phyloP scores from a whole-genome alignment of 768 basidiomycete genomes.

The Lentinula edodes region DNA sequence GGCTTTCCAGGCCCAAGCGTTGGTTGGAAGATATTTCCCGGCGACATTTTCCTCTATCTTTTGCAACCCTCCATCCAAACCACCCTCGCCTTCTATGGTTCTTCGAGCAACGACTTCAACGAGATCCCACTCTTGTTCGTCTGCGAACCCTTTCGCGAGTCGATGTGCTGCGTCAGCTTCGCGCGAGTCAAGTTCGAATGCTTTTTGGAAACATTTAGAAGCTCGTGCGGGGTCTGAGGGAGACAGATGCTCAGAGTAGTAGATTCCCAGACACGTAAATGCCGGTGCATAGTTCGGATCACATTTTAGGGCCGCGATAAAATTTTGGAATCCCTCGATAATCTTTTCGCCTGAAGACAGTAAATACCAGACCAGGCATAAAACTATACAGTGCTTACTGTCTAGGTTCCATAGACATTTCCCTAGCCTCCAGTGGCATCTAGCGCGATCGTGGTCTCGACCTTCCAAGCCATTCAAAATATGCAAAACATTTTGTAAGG shows the following conservation, averaged over 20 bases:
- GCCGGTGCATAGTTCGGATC: slow-evolving; percentile 79
- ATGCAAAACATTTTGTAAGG: slow-evolving; percentile 43
- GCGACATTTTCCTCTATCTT: slow-evolving; percentile 27
- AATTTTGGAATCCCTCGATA: slow-evolving; percentile 71
- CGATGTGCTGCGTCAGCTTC: slow-evolving; percentile 81
- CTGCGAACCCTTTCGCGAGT: slow-evolving; percentile 85
- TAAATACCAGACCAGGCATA: neutral
- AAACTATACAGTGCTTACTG: slow-evolving; percentile 39
- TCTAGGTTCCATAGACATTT: slow-evolving; percentile 66
- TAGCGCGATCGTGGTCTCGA: slow-evolving; percentile 56
- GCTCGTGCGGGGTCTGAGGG: slow-evolving; percentile 83
- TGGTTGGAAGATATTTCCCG: slow-evolving; percentile 63
- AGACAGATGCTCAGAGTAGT: slow-evolving; percentile 65
- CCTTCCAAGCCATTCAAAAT: slow-evolving; percentile 40
- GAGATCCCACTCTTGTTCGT: slow-evolving; percentile 92
- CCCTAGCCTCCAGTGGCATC: slow-evolving; percentile 85
- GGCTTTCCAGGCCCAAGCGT: slow-evolving; percentile 98
- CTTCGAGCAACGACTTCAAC: slow-evolving; percentile 92
- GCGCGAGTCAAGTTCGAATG: slow-evolving; percentile 91
- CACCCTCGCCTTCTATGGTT: slow-evolving; percentile 92
- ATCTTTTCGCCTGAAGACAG: slow-evolving; percentile 34
- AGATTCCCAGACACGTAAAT: slow-evolving; percentile 89
- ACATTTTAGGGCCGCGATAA: slow-evolving; percentile 75
- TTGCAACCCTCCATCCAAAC: slow-evolving; percentile 53
- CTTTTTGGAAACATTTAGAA: slow-evolving; percentile 95